Percentiles rank a stretch among this genome's conserved stretches.
Evolutionary conservation across 768 basidiomycete species (phyloP).

Genomic region (Termitomyces sp.): DNA sequence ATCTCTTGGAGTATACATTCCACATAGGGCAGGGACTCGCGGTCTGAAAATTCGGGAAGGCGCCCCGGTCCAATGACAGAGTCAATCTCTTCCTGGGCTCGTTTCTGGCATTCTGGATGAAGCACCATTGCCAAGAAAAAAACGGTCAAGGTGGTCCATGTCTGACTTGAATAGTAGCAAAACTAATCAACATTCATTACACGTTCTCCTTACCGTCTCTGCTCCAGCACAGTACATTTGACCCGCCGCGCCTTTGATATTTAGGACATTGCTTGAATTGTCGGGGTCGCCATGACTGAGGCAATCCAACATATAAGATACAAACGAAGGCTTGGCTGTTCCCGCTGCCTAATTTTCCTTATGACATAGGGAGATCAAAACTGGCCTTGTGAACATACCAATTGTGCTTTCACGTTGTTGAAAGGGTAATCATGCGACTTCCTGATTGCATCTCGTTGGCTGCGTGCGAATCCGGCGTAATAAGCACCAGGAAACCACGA

Average conservation of each 20-base stretch:
- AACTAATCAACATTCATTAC: too few relatives aligned
- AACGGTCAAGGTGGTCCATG: slow-evolving; percentile 18
- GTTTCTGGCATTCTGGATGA: slow-evolving; percentile 1
- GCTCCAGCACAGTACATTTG: slow-evolving; percentile 24
- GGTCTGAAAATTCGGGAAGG: neutral
- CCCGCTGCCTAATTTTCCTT: slow-evolving; percentile 14
- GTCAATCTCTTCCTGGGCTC: slow-evolving; percentile 3
- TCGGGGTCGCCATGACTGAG: slow-evolving; percentile 4
- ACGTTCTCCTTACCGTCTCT: slow-evolving; percentile 27
- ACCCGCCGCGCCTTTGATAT: slow-evolving; percentile 17
- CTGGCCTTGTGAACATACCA: slow-evolving; percentile 19
- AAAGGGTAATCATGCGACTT: slow-evolving; percentile 26
- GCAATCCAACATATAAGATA: slow-evolving; percentile 13
- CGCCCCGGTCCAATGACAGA: neutral
- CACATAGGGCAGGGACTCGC: slow-evolving; percentile 1
- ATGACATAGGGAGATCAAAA: neutral
- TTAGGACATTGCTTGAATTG: neutral
- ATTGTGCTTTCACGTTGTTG: slow-evolving; percentile 21
- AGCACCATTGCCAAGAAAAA: slow-evolving; percentile 16
- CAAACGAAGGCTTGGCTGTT: slow-evolving; percentile 18
- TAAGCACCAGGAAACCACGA: slow-evolving; percentile 27
- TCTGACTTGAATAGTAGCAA: slow-evolving; percentile 15
- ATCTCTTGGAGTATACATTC: neutral
- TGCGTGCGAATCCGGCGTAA: slow-evolving; percentile 14
- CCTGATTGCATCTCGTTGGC: slow-evolving; percentile 4